Percentiles rank a stretch among this genome's conserved stretches.
Conservation (phyloP, 2,329 filamentous ascomycete genomes). For the Shiraia sp. region DNA sequence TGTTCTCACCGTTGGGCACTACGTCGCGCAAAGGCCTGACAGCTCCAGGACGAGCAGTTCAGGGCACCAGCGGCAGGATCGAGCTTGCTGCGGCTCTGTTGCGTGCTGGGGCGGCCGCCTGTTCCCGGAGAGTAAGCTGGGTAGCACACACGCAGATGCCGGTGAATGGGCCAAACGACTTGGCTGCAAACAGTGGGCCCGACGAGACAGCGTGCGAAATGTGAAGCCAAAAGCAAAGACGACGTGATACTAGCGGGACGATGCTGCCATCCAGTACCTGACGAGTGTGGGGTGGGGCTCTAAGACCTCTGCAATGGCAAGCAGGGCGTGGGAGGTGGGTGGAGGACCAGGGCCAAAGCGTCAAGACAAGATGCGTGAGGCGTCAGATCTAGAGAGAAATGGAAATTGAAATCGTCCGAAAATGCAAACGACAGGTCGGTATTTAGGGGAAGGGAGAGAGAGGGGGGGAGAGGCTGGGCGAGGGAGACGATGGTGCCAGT, state of each 20-base stretch:
- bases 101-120: conserved; percentile 33
- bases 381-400: conserved; percentile 16
- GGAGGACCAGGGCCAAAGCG: conserved; percentile 40
- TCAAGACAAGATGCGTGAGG: conserved; percentile 41
- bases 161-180: conserved; percentile 22
- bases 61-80: conserved; percentile 19
- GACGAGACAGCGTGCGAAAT: conserved; percentile 28
- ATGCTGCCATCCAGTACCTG: conserved; percentile 27
- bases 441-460: conserved; percentile 8
- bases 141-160: conserved; percentile 29
- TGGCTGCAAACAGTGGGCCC: conserved; percentile 21
- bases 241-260: conserved; percentile 21
- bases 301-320: conserved; percentile 37
- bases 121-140: conserved; percentile 35
- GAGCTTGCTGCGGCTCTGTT: conserved; percentile 35
- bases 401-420: conserved; percentile 17
- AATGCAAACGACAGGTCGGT: conserved; percentile 34
- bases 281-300: conserved; percentile 25
- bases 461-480: conserved; percentile 13
- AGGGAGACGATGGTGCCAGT: conserved; percentile 8
- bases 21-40: conserved; percentile 41
- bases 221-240: conserved; percentile 24
- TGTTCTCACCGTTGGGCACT: conserved; percentile 36
- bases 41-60: conserved; percentile 24
- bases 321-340: conserved; percentile 36